Base-by-base conservation (phyloP, 2,329 filamentous ascomycete species). In the Paraphoma chrysanthemicola region DNA sequence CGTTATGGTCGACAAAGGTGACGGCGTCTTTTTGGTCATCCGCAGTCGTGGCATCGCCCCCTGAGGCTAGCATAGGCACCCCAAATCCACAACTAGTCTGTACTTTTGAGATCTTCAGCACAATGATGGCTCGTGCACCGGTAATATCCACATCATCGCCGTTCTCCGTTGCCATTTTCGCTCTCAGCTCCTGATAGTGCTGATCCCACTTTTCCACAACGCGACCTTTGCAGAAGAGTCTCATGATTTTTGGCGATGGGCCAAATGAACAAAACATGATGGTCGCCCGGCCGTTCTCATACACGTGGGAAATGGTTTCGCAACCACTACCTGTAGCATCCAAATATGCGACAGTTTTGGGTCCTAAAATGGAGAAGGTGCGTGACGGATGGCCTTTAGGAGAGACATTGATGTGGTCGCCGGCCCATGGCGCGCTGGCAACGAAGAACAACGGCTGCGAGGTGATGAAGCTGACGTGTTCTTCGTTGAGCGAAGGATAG, bases 201-300 rank as follows among this genome's bases (percentile, higher is more conserved):
- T 79, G 76, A 10, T 83, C 78, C 58, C 85, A 83, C 75, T 82
- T 85, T 73, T 91, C 88, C 3, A 90, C 76, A 7, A 90, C 83
- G 5, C 70, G 74, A 4, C 84, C 85, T 8, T 68, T 80, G 70
- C 88, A 89, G 71, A 88, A 90, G 48, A 90, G 80, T 5, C 88
- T 79, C 72, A 90, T 71, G 67, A 91, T 90, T 52, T 86, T 80
- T 14, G 88, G 88, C 0, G 78, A 70, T 4, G 78, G 63, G 1
- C 83, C 85, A 60, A 90, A 90, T 18, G 85, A 87, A 72, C 85
- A 89, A 77, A 93, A 92, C 83, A 92, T 88, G 69, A 93, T 78
- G 6, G 89, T 92, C 16, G 90, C 83, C 14, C 91, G 85, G 30
- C 88, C 89, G 67, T 93, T 93, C 69, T 94, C 90, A 71, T 91